These are phyloP conservation scores for Hyaloscypha finlandica DNA, from an alignment of 495 filamentous ascomycete genomes.

Conservation along the genomic window DNA sequence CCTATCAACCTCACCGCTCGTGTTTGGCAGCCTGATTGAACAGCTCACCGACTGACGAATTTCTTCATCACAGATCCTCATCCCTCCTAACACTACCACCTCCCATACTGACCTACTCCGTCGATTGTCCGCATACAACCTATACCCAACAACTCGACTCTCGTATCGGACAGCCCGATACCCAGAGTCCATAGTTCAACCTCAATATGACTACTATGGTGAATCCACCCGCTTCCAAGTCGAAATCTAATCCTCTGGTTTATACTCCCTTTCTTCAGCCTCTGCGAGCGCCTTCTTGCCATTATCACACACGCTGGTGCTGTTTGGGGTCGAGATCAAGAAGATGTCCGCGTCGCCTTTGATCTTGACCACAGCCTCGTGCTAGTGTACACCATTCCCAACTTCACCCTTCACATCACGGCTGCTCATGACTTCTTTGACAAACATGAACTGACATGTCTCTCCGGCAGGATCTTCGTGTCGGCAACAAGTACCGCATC, in stretches of 20 bases:
- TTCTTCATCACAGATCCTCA: slow-evolving; percentile 17
- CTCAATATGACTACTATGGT: slow-evolving; percentile 56
- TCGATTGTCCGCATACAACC: slow-evolving; percentile 26
- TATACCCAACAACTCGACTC: slow-evolving; percentile 25
- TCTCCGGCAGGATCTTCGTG: slow-evolving; percentile 83
- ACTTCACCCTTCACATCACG: slow-evolving; percentile 11
- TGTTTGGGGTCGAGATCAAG: slow-evolving; percentile 14
- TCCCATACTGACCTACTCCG: slow-evolving; percentile 18
- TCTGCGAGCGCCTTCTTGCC: slow-evolving; percentile 32
- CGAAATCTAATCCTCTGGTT: slow-evolving; percentile 40
- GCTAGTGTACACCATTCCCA: slow-evolving; percentile 12
- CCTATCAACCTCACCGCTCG: slow-evolving; percentile 26
- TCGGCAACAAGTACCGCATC: slow-evolving; percentile 99
- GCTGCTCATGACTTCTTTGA: slow-evolving; percentile 1
- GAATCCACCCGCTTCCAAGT: slow-evolving; percentile 38
- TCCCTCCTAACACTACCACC: slow-evolving; percentile 18
- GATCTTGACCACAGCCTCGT: slow-evolving; percentile 26
- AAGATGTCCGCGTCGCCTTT: slow-evolving; percentile 19
- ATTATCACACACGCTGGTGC: slow-evolving; percentile 20
- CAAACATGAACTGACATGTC: slow-evolving; percentile 37
- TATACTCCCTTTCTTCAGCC: slow-evolving; percentile 40
- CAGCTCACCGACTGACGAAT: slow-evolving; percentile 25
- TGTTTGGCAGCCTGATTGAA: slow-evolving; percentile 29
- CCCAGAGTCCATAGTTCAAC: slow-evolving; percentile 37
- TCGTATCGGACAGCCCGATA: slow-evolving; percentile 34